phyloP scores from a whole-genome alignment of 2,329 filamentous ascomycete genomes.

The Penicillium sp. region DNA sequence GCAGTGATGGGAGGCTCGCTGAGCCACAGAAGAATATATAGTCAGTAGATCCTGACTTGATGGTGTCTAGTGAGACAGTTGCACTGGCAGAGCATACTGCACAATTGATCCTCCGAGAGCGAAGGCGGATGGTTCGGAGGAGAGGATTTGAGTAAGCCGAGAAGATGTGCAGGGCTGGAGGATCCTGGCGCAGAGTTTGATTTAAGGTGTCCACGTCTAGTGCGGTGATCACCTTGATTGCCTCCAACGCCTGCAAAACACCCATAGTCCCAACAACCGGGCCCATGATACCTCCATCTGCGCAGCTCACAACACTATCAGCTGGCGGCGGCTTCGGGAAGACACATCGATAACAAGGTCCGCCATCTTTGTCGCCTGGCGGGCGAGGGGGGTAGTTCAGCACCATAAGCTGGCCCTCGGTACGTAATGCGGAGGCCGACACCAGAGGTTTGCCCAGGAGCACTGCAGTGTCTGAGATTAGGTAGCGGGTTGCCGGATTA shows the following conservation, averaged over 20 bases:
- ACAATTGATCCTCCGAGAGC: slow-evolving; percentile 68
- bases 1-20: slow-evolving; percentile 53
- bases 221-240: slow-evolving; percentile 74
- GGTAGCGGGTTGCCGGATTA: slow-evolving; percentile 84
- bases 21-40: slow-evolving; percentile 86
- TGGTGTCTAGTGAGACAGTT: slow-evolving; percentile 61
- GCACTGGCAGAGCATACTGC: slow-evolving; percentile 70
- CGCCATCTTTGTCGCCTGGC: slow-evolving; percentile 59
- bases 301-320: slow-evolving; percentile 79
- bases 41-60: slow-evolving; percentile 69
- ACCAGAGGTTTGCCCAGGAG: slow-evolving; percentile 76
- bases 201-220: slow-evolving; percentile 22
- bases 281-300: slow-evolving; percentile 88
- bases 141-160: slow-evolving; percentile 43
- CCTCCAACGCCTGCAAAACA: slow-evolving; percentile 84
- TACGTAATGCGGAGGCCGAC: slow-evolving; percentile 84
- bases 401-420: slow-evolving; percentile 85
- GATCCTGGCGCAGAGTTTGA: slow-evolving; percentile 23
- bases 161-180: slow-evolving; percentile 43
- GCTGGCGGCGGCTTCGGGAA: slow-evolving; percentile 86
- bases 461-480: slow-evolving; percentile 88
- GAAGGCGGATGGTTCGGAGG: slow-evolving; percentile 76
- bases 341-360: slow-evolving; percentile 91
- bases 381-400: slow-evolving; percentile 75
- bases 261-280: slow-evolving; percentile 94